Conservation (phyloP, 192 early-diverging fungal species). For the Geranomyces variabilis region DNA sequence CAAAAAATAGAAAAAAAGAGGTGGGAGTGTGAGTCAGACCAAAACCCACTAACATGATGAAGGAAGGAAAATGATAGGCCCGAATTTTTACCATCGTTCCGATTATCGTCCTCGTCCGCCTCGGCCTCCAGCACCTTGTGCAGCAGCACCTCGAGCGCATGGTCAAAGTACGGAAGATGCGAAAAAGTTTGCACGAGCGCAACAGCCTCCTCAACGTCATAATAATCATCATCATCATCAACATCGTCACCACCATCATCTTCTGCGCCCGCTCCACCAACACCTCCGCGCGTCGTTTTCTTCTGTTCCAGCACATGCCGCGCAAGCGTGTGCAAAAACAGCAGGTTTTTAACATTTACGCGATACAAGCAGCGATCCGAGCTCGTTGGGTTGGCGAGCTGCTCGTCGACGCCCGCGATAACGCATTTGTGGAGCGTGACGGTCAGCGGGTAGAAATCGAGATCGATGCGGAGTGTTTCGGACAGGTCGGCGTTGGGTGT, state of each 20-base stretch:
- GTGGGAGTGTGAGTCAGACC: background rate
- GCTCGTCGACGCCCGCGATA: constrained; percentile 75
- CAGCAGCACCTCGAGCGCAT: constrained; percentile 89
- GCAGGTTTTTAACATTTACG: constrained; percentile 57
- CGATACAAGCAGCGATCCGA: constrained; percentile 67
- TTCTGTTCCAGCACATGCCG: background rate
- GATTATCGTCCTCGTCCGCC: constrained; percentile 40
- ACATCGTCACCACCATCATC: too few relatives aligned
- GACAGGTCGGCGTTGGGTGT: constrained; percentile 1
- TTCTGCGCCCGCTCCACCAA: too few relatives aligned
- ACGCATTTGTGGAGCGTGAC: constrained; percentile 73
- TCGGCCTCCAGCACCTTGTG: constrained; percentile 88
- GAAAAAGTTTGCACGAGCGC: constrained; percentile 72
- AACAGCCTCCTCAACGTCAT: constrained; percentile 59
- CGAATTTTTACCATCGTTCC: too few relatives aligned
- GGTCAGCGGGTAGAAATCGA: constrained; percentile 80
- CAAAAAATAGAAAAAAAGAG: constrained; percentile 18
- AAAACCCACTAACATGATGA: too few relatives aligned
- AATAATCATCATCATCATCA: background rate
- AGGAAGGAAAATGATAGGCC: too few relatives aligned
- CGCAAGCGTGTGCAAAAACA: background rate
- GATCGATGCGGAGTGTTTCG: constrained; percentile 55
- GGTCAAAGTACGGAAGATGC: constrained; percentile 83
- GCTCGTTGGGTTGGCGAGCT: constrained; percentile 55
- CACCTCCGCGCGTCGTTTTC: too few relatives aligned